These are phyloP conservation scores for Phlebiopsis gigantea DNA, from an alignment of 768 basidiomycete genomes.

Conservation along the genomic window DNA sequence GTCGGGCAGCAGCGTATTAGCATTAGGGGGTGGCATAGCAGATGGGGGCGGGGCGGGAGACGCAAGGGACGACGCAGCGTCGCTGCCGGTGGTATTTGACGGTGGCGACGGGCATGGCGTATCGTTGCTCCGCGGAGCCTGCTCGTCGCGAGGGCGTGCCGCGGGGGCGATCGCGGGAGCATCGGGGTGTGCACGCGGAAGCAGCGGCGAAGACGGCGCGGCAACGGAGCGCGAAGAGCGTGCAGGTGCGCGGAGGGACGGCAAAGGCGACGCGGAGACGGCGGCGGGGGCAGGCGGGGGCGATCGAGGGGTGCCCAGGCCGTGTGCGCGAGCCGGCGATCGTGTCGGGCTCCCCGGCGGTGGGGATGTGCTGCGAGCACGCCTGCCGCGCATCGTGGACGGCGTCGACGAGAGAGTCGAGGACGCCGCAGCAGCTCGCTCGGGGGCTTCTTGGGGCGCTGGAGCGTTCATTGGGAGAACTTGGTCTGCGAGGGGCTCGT, in stretches of 20 bases:
- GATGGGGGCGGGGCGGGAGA: not conserved
- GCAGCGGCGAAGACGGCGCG: not conserved
- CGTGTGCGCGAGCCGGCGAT: not conserved
- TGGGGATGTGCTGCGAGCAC: not conserved
- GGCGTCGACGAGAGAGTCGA: not conserved
- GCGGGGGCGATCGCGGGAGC: not conserved
- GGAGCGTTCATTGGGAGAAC: not conserved
- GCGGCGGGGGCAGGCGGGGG: not conserved
- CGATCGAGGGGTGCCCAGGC: not conserved
- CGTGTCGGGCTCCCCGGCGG: not conserved
- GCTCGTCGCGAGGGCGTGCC: not conserved
- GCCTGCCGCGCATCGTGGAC: not conserved
- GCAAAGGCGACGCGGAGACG: not conserved
- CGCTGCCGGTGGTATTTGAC: not conserved
- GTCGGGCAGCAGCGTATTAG: not conserved
- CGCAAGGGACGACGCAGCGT: not conserved
- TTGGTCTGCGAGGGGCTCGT: not conserved
- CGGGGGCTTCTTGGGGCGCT: not conserved
- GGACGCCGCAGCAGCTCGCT: not conserved
- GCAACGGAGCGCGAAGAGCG: too few relatives aligned
- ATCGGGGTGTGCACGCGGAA: not conserved
- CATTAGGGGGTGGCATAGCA: not conserved
- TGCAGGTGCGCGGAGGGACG: too few relatives aligned
- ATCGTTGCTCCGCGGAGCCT: not conserved
- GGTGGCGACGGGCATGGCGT: too few relatives aligned